phyloP scores from a whole-genome alignment of 441 rosid species.

The Populus hybrid region DNA sequence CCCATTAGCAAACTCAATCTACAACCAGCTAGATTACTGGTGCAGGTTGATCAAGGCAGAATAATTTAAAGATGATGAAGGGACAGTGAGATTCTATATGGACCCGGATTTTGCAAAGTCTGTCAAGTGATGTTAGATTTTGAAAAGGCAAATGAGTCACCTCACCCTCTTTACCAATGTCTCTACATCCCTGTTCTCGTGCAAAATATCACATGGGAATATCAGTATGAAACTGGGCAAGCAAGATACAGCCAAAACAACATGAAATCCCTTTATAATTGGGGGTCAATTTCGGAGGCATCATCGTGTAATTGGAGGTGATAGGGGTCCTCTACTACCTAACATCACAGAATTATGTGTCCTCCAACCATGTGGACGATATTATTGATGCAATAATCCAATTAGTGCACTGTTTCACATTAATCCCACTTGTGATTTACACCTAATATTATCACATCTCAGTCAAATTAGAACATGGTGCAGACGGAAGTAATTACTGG shows the following conservation, averaged over 20 bases:
- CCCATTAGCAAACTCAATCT: background rate
- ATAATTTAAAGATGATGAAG: slow-evolving; percentile 6
- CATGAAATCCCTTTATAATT: slow-evolving; percentile 12
- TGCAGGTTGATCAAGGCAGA: background rate
- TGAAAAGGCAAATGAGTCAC: background rate
- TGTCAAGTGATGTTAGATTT: background rate
- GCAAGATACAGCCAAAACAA: slow-evolving; percentile 30
- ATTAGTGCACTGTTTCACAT: slow-evolving; percentile 5
- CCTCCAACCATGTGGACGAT: slow-evolving; percentile 17
- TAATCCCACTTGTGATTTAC: background rate
- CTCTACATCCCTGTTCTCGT: slow-evolving; percentile 17
- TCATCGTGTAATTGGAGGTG: slow-evolving; percentile 21
- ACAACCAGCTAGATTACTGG: background rate
- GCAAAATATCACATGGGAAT: background rate
- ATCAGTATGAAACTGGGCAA: slow-evolving; percentile 19
- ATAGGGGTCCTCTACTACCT: slow-evolving; percentile 28
- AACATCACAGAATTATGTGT: slow-evolving; percentile 16
- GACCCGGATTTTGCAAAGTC: background rate
- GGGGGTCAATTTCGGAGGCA: slow-evolving; percentile 25
- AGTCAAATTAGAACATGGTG: background rate
- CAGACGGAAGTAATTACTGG: background rate
- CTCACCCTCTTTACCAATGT: slow-evolving; percentile 1
- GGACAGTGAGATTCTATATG: background rate
- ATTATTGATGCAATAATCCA: slow-evolving; percentile 33
- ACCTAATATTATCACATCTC: background rate